Conservation (phyloP, 2,329 filamentous ascomycete species). For the Phialocephala subalpina region DNA sequence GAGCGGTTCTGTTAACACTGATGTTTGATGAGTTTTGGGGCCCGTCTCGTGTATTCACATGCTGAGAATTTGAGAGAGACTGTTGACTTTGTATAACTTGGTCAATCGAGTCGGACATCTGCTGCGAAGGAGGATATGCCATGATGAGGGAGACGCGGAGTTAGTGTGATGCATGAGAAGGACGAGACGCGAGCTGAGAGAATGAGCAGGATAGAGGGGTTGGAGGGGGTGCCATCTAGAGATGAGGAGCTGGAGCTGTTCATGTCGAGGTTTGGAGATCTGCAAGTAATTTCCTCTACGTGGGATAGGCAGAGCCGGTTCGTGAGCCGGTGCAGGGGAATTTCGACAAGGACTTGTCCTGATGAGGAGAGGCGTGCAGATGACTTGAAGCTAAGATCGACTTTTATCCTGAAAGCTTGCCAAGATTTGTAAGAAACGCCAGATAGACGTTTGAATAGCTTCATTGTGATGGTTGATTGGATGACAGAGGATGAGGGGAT, state of each 20-base stretch:
- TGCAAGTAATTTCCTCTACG: background rate
- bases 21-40: background rate
- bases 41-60: background rate
- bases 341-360: background rate
- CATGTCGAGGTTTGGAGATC: background rate
- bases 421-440: background rate
- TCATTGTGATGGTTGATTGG: background rate
- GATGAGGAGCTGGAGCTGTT: background rate
- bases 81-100: constrained; percentile 28
- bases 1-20: constrained; percentile 17
- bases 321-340: background rate
- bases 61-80: constrained; percentile 7
- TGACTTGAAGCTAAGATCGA: constrained; percentile 11
- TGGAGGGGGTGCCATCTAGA: background rate
- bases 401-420: too few relatives aligned
- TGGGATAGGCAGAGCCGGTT: background rate
- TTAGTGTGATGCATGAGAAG: background rate
- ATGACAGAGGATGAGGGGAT: background rate
- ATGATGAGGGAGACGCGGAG: background rate
- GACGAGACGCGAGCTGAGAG: background rate
- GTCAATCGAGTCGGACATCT: constrained; percentile 24
- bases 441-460: background rate
- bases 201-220: background rate
- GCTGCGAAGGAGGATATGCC: constrained; percentile 1
- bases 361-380: constrained; percentile 3